These are phyloP conservation scores for Boletus subcaerulescens DNA, from an alignment of 768 basidiomycete species.

Conservation along the genomic window DNA sequence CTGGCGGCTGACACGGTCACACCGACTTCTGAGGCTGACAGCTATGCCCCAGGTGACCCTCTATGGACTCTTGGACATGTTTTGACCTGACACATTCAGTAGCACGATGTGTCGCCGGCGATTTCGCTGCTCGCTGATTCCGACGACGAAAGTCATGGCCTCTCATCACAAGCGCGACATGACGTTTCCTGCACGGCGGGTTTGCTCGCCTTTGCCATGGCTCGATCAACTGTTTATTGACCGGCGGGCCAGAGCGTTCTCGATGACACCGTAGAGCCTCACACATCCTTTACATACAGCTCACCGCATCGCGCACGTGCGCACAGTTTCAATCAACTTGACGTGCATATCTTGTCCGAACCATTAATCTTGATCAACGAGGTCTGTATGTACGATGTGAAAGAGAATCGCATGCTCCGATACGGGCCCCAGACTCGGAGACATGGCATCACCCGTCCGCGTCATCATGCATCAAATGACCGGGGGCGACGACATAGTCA, in stretches of 20 bases:
- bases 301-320: not conserved
- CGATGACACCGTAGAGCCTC: not conserved
- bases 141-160: not conserved
- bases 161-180: too few species aligned
- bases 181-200: not conserved
- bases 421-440: not conserved
- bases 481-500: too few species aligned
- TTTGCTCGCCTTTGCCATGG: too few species aligned
- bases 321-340: not conserved
- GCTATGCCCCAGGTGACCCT: not conserved
- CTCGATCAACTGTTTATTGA: not conserved
- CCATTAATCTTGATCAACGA: too few species aligned
- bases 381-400: not conserved
- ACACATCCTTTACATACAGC: not conserved
- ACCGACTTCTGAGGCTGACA: slow-evolving; percentile 19
- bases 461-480: too few species aligned
- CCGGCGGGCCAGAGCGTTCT: not conserved
- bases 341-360: too few species aligned
- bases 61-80: not conserved
- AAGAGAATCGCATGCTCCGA: not conserved
- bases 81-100: not conserved
- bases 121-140: not conserved
- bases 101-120: not conserved
- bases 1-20: slow-evolving; percentile 22
- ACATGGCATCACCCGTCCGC: too few species aligned